Evolutionary conservation across 2,329 filamentous ascomycete species (phyloP).

Genomic region (Helminthosporium solani): DNA sequence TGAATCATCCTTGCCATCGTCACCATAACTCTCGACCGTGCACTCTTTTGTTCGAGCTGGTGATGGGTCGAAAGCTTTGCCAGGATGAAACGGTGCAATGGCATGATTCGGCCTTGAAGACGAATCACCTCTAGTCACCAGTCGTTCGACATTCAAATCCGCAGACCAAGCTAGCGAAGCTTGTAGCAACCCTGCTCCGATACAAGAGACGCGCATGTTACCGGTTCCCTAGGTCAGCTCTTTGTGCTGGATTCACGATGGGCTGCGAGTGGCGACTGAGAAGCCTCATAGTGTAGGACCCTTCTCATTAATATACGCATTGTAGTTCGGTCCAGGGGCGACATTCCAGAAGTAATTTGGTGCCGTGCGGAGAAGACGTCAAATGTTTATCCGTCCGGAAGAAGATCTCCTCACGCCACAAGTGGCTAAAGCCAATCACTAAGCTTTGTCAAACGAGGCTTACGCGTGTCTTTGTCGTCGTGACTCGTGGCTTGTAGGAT

Average conservation of each 20-base stretch:
- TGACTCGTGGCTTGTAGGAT: conserved; percentile 14
- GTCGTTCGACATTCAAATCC: conserved; percentile 13
- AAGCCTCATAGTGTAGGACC: conserved; percentile 4
- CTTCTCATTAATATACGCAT: conserved; percentile 21
- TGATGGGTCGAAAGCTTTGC: conserved; percentile 36
- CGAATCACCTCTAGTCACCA: conserved; percentile 6
- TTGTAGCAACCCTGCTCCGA: conserved; percentile 27
- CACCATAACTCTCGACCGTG: conserved; percentile 40
- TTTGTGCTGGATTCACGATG: background rate
- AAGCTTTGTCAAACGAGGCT: conserved; percentile 15
- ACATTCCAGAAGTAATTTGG: conserved; percentile 3
- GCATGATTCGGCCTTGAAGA: conserved; percentile 37
- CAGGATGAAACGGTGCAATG: conserved; percentile 39
- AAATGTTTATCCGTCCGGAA: conserved; percentile 14
- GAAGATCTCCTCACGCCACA: conserved; percentile 14
- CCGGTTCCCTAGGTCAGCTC: background rate
- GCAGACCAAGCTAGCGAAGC: conserved; percentile 25
- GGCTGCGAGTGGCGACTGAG: conserved; percentile 1
- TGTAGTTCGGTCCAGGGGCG: conserved; percentile 9
- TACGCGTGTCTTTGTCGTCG: conserved; percentile 3
- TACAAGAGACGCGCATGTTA: conserved; percentile 29
- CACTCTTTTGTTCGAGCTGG: conserved; percentile 42
- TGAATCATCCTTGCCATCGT: conserved; percentile 51
- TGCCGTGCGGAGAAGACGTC: conserved; percentile 18
- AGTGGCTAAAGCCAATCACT: conserved; percentile 21